Percentiles rank a stretch among this genome's conserved stretches.
Conservation (phyloP, 495 filamentous ascomycete genomes). For the Penicillium bovifimosum region DNA sequence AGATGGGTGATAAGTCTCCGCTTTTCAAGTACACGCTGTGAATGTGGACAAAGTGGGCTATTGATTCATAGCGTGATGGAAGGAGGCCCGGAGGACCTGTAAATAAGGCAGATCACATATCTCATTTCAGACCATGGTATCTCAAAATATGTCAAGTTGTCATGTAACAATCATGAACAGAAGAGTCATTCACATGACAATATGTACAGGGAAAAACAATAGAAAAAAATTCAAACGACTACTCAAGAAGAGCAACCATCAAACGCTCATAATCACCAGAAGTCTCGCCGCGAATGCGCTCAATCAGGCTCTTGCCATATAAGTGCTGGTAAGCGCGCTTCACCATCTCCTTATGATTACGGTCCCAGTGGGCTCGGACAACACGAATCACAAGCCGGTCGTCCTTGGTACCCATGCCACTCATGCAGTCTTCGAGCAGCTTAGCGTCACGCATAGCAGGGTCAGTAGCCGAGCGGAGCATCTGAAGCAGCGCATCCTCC, state of each 20-base stretch:
- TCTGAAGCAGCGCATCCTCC: constrained; percentile 74
- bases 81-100: neutral
- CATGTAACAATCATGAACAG: neutral
- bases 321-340: constrained; percentile 63
- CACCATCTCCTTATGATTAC: constrained; percentile 61
- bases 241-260: constrained; percentile 40
- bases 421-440: constrained; percentile 78
- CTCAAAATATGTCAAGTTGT: neutral
- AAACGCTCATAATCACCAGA: constrained; percentile 75
- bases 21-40: constrained; percentile 35
- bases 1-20: constrained; percentile 41
- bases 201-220: neutral
- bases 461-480: constrained; percentile 71
- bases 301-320: constrained; percentile 55
- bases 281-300: constrained; percentile 72
- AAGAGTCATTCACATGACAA: neutral
- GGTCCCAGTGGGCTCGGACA: constrained; percentile 76
- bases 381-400: constrained; percentile 66
- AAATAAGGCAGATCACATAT: neutral
- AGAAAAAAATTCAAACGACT: neutral
- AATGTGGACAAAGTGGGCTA: neutral
- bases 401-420: constrained; percentile 82
- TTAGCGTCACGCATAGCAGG: constrained; percentile 76
- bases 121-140: constrained; percentile 1
- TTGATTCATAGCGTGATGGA: neutral